These are phyloP conservation scores for Daedaleopsis nitida DNA, from an alignment of 768 basidiomycete species.

Conservation along the genomic window DNA sequence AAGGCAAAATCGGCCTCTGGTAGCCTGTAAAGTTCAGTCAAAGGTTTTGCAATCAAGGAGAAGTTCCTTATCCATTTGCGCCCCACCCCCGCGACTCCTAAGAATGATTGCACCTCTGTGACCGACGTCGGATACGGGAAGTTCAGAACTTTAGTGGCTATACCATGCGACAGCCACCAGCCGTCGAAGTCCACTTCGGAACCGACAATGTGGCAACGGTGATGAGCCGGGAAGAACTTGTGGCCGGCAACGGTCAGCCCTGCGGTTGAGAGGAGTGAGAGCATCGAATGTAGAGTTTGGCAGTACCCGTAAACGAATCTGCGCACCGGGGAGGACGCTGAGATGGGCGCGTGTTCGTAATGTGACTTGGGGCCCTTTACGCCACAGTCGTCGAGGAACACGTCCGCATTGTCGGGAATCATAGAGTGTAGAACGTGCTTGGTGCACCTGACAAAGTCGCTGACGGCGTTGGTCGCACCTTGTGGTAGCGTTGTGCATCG, in stretches of 20 bases:
- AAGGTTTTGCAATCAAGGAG: too few relatives aligned
- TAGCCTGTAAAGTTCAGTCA: too few relatives aligned
- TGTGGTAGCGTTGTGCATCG: neutral
- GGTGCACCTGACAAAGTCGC: neutral
- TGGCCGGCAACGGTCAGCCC: slow-evolving; percentile 37
- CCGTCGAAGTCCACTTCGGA: slow-evolving; percentile 33
- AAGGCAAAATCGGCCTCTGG: too few relatives aligned
- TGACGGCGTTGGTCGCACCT: neutral
- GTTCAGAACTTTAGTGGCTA: slow-evolving; percentile 31
- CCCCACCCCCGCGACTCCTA: neutral
- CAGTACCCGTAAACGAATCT: slow-evolving; percentile 33
- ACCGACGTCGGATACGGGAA: neutral
- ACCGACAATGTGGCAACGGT: slow-evolving; percentile 32
- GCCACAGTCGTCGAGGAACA: slow-evolving; percentile 29
- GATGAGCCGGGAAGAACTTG: slow-evolving; percentile 29
- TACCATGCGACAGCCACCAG: slow-evolving; percentile 28
- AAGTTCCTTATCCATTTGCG: too few relatives aligned
- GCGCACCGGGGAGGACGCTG: slow-evolving; percentile 27
- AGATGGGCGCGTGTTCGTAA: slow-evolving; percentile 14
- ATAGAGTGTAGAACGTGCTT: neutral
- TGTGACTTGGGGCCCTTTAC: slow-evolving; percentile 19
- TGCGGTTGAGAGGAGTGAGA: slow-evolving; percentile 26
- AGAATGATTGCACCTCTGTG: neutral
- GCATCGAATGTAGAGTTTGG: slow-evolving; percentile 24
- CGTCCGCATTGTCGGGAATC: neutral